These are phyloP conservation scores for Entonaema liquescens DNA, from an alignment of 495 filamentous ascomycete genomes.

Conservation along the genomic window DNA sequence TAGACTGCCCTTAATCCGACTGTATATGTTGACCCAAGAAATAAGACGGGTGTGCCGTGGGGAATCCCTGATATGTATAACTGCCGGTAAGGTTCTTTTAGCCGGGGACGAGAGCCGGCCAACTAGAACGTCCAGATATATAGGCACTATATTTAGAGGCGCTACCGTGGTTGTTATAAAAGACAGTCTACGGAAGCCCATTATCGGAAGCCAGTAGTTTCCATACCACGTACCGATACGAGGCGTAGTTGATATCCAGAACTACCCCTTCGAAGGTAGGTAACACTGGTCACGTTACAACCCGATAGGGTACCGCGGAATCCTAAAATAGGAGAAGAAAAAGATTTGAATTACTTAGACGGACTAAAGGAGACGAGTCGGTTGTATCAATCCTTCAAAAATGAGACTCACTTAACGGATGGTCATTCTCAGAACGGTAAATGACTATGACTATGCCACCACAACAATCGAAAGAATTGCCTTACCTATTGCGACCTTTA, in stretches of 20 bases:
- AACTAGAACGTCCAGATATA: slow-evolving; percentile 23
- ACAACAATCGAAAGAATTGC: too few relatives aligned
- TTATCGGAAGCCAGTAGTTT: neutral
- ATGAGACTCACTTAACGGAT: neutral
- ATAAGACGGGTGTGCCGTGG: slow-evolving; percentile 17
- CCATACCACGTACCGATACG: neutral
- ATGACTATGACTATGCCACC: too few relatives aligned
- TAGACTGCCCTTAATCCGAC: neutral
- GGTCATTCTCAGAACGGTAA: too few relatives aligned
- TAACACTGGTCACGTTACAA: neutral
- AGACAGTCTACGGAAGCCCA: neutral
- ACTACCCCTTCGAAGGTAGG: neutral
- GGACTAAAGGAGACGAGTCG: neutral
- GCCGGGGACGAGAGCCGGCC: slow-evolving; percentile 23
- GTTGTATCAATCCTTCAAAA: neutral
- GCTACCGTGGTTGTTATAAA: slow-evolving; percentile 2
- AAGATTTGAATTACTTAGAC: neutral
- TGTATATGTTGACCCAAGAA: neutral
- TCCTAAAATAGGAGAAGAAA: neutral
- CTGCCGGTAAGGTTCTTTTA: slow-evolving; percentile 29
- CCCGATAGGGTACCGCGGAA: neutral
- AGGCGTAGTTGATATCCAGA: neutral
- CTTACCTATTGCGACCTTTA: too few relatives aligned
- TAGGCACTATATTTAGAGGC: slow-evolving; percentile 18
- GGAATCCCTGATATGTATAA: slow-evolving; percentile 17